A percentile compares a stretch with the other conserved stretches of the same genome.
phyloP scores from a whole-genome alignment of 2,329 filamentous ascomycete genomes.

The Trichoderma endophyticum region DNA sequence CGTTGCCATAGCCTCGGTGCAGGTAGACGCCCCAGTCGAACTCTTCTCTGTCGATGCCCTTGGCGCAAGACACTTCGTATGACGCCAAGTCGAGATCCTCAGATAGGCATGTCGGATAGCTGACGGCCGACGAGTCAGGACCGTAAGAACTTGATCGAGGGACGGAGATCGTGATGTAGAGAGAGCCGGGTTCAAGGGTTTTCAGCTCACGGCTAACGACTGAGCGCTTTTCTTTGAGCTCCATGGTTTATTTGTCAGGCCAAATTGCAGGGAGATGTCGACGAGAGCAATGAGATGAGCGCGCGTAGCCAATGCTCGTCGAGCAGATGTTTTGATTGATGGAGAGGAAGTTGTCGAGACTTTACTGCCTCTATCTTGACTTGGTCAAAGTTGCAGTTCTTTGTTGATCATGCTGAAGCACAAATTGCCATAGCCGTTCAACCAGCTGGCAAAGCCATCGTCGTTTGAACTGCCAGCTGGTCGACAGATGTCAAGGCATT shows the following conservation, averaged over 20 bases:
- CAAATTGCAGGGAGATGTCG: background rate
- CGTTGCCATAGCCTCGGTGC: conserved; percentile 27
- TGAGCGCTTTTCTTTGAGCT: background rate
- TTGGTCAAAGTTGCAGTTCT: background rate
- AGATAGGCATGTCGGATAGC: conserved; percentile 4
- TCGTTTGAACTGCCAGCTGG: background rate
- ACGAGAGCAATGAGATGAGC: background rate
- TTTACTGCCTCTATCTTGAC: background rate
- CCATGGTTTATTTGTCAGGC: background rate
- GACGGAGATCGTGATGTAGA: conserved; percentile 28
- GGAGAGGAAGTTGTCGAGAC: background rate
- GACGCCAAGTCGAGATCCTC: conserved; percentile 20
- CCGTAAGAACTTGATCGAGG: conserved; percentile 17
- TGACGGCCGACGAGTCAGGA: background rate
- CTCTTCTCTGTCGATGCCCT: conserved; percentile 27
- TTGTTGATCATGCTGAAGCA: background rate
- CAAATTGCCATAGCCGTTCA: background rate
- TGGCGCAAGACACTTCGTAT: conserved; percentile 24
- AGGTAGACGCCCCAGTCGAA: conserved; percentile 39
- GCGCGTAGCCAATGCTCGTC: background rate
- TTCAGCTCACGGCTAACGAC: conserved; percentile 23
- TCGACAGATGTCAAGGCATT: background rate
- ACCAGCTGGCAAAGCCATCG: background rate
- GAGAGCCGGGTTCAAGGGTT: conserved; percentile 24
- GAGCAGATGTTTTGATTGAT: background rate